These are phyloP conservation scores for Aspergillus pseudoterreus DNA, from an alignment of 2,329 filamentous ascomycete genomes.

Conservation along the genomic window DNA sequence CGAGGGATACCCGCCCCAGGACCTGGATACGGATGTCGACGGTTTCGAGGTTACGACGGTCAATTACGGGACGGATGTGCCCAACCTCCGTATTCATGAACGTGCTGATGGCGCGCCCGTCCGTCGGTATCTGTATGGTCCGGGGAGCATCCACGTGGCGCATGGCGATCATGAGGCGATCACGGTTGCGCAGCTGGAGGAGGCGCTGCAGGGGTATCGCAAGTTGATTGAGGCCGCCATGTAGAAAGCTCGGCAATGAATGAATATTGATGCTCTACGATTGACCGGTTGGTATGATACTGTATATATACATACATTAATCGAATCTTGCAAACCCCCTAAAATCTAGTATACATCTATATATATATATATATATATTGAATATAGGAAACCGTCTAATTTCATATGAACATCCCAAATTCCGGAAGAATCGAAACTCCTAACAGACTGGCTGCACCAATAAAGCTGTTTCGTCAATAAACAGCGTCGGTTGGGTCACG, in stretches of 20 bases:
- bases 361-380: too few species aligned
- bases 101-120: constrained; percentile 38
- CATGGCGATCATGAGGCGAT: constrained; percentile 81
- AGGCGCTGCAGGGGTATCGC: constrained; percentile 75
- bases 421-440: too few species aligned
- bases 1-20: constrained; percentile 69
- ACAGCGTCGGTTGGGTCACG: too few species aligned
- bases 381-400: too few species aligned
- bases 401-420: too few species aligned
- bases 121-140: constrained; percentile 59
- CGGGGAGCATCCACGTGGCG: constrained; percentile 74
- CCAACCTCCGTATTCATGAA: constrained; percentile 68
- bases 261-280: too few species aligned
- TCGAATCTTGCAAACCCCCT: too few species aligned
- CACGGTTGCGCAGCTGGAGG: constrained; percentile 69
- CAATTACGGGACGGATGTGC: constrained; percentile 92
- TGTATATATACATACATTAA: not conserved
- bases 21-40: constrained; percentile 76
- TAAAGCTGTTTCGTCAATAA: too few species aligned
- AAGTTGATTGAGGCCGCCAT: constrained; percentile 54
- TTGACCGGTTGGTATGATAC: not conserved
- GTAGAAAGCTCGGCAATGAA: not conserved
- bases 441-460: too few species aligned
- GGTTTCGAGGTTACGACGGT: constrained; percentile 81
- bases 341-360: too few species aligned